Base-by-base conservation (phyloP, 441 rosid genomes). In the Cnidoscolus chayamansa region DNA sequence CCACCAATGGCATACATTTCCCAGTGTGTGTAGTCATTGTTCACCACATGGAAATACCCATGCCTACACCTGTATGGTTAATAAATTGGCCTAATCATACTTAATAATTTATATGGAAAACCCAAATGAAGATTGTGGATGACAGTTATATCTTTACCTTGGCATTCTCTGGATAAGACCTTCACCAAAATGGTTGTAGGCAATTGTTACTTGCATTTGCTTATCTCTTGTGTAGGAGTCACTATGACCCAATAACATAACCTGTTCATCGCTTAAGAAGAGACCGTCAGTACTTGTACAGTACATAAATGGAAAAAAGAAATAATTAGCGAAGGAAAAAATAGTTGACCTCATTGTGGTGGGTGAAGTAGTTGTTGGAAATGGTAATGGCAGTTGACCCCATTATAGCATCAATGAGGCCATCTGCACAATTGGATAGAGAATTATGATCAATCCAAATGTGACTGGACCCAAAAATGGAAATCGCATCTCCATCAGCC, bases 21-120 rank as follows among this genome's bases (percentile, higher is more conserved):
- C 98, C 98, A 94, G 79, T 94, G 98, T 58, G 98, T 94, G 79
- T 94, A 94, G 86, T 91, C 98, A 65, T 94, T 94, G 90, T 94
- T 94, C 76, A 94, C 97, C 12, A 94, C 96, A 73, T 94, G 98
- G 84, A 94, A 94, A 43, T 91, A 94, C 11, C 98, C 98, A 67
- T 94, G 98, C 81, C 98, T 87, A 71, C 98, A 94, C 82, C 98
- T 93, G 86, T 72, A 80, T 51, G 15, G 58, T 67, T 55, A 25
- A 65, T 25, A n/a, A 63, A 48, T 10, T n/a, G 54, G 16, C 43
- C 51, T 15, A n/a, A 31, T 65, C 50, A 30, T 47, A 25, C 7
- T 56, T 10, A 4, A 37, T 15, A 7, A 64, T 43, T 48, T 49
- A 45, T 35, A 59, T 43, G 13, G 55, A 40, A 65, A 63, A 45